Evolutionary conservation across 257 asterid species (phyloP).

Genomic region (Paraleonurus japonicus): DNA sequence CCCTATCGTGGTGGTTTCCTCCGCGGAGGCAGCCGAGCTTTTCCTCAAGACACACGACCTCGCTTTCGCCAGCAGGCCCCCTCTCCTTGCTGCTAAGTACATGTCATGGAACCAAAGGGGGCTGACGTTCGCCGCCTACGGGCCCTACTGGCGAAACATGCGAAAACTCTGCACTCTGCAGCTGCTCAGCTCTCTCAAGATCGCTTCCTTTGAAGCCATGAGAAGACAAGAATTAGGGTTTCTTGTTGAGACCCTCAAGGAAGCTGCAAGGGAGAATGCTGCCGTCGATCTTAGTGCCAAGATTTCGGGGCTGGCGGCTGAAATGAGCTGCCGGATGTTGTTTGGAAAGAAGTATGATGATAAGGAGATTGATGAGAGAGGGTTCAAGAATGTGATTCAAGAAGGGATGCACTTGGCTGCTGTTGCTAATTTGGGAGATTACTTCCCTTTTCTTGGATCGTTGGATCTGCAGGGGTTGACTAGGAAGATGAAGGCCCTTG

Average conservation of each 20-base stretch:
- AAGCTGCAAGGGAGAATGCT: background rate
- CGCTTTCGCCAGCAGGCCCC: constrained; percentile 51
- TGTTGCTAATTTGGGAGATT: constrained; percentile 49
- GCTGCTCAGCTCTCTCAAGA: constrained; percentile 41
- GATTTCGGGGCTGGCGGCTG: constrained; percentile 32
- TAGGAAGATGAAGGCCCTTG: constrained; percentile 30
- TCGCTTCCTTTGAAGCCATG: constrained; percentile 38
- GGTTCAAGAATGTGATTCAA: constrained; percentile 43
- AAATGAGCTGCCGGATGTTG: constrained; percentile 55
- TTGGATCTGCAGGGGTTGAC: constrained; percentile 51
- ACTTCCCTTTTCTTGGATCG: constrained; percentile 38
- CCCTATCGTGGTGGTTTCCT: constrained; percentile 42
- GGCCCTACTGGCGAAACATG: constrained; percentile 62
- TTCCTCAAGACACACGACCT: constrained; percentile 51
- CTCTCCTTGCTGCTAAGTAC: constrained; percentile 39
- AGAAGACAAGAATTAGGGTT: constrained; percentile 40
- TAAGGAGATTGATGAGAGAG: constrained; percentile 46
- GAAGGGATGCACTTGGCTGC: constrained; percentile 41
- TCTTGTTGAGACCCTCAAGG: constrained; percentile 36
- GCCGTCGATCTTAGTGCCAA: constrained; percentile 40
- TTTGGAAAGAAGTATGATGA: constrained; percentile 51
- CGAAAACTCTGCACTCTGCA: constrained; percentile 51
- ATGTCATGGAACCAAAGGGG: constrained; percentile 42
- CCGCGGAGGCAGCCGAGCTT: constrained; percentile 49
- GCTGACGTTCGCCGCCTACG: constrained; percentile 36